Evolutionary conservation across 163 green algal species (phyloP), one percentile per base, ranked within the genome.

Genomic region (Coccomyxa subellipsoidea): DNA sequence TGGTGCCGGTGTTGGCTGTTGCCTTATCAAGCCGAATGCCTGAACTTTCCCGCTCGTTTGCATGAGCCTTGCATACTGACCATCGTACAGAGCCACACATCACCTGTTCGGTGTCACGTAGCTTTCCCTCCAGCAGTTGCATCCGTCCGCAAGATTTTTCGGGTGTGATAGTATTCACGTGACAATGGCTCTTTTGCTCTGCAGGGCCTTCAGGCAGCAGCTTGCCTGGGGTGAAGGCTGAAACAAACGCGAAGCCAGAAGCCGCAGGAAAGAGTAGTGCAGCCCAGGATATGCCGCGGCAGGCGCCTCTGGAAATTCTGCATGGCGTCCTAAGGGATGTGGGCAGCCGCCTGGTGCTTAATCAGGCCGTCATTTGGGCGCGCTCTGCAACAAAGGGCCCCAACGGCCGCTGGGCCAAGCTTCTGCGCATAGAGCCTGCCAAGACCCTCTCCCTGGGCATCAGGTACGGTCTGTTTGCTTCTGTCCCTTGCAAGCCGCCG

Each of bases 391-490:
- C 32, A n/a, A 40, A 38, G 12, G 34, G 10, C 32, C 32, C 70
- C 10, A 23, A 35, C 12, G 66, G 66, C 29, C 70, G 32, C 10
- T 77, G 70, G 70, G 70, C 4, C 0, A 15, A 23, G n/a, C 70
- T 77, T n/a, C 70, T 77, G 70, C 70, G 70, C 70, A 34, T 77
- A 9, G 70, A 77, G 70, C 31, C 21, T 7, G 31, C 70, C 32
- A 1, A 4, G 1, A 1, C 40, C 0, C 32, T 77, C 10, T 25
- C 32, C 70, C 9, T 77, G 70, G 70, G 70, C n/a, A 34, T 77
- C 32, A 38, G 70, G 70, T 39, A 40, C 66, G 7, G n/a, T n/a
- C n/a, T n/a, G n/a, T n/a, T n/a, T n/a, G n/a, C n/a, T n/a, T n/a
- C n/a, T n/a, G n/a, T n/a, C n/a, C n/a, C n/a, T n/a, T n/a, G n/a